These are phyloP conservation scores for Hymenoscyphus scutula DNA, from an alignment of 2,329 filamentous ascomycete genomes.

Conservation along the genomic window DNA sequence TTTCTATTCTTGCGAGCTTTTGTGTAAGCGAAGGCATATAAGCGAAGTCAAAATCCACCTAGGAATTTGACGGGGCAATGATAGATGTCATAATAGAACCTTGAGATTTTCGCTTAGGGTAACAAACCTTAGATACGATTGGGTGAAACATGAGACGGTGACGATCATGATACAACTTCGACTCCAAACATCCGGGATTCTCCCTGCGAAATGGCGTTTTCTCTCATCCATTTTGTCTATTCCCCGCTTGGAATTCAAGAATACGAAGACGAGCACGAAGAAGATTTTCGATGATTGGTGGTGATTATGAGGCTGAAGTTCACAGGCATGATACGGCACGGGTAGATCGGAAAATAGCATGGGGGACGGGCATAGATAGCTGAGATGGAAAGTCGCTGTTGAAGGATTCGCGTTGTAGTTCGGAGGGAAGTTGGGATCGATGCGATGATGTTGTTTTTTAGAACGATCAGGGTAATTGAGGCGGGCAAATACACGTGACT, in stretches of 20 bases:
- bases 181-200: background rate
- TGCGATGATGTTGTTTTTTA: background rate
- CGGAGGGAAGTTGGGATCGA: background rate
- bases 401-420: background rate
- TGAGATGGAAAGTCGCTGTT: background rate
- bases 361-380: background rate
- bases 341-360: background rate
- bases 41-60: background rate
- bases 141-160: slow-evolving; percentile 9
- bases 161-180: background rate
- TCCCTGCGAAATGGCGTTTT: background rate
- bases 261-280: background rate
- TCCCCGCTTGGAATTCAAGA: background rate
- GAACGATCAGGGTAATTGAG: too few relatives aligned
- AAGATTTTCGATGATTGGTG: background rate
- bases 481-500: too few relatives aligned
- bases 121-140: background rate
- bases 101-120: too few relatives aligned
- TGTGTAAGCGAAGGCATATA: background rate
- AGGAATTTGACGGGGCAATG: background rate
- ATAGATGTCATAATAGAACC: background rate
- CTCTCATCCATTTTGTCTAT: slow-evolving; percentile 1
- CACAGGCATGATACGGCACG: background rate
- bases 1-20: background rate
- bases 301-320: background rate